phyloP scores from a whole-genome alignment of 805 yeast genomes.

The Hanseniaspora pseudoguilliermondii region DNA sequence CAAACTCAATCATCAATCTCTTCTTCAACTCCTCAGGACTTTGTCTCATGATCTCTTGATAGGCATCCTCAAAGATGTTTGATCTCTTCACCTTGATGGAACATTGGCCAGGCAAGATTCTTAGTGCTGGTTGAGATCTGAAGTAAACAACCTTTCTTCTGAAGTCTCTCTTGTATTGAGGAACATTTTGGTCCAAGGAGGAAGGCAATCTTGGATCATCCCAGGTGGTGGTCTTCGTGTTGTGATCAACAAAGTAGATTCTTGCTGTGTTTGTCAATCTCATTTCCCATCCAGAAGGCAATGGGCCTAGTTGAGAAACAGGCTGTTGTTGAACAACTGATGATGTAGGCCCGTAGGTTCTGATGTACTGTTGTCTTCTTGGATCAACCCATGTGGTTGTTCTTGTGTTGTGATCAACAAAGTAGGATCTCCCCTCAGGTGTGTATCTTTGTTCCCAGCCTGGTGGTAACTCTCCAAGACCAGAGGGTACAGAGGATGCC shows the following conservation, averaged over 20 bases:
- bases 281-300: slow-evolving; percentile 99
- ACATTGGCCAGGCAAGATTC: slow-evolving; percentile 97
- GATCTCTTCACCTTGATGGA: slow-evolving; percentile 95
- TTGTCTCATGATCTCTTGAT: slow-evolving; percentile 97
- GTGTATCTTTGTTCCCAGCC: slow-evolving; percentile 99
- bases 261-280: slow-evolving; percentile 96
- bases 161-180: slow-evolving; percentile 97
- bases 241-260: slow-evolving; percentile 96
- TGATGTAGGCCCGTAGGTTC: slow-evolving; percentile 70
- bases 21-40: slow-evolving; percentile 96
- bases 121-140: slow-evolving; percentile 94
- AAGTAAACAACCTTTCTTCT: slow-evolving; percentile 94
- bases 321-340: slow-evolving; percentile 96
- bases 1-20: slow-evolving; percentile 94
- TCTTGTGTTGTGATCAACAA: slow-evolving; percentile 97
- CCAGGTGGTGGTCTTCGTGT: slow-evolving; percentile 98
- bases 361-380: slow-evolving; percentile 93
- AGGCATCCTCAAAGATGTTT: slow-evolving; percentile 92
- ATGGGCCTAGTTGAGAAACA: slow-evolving; percentile 90
- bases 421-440: slow-evolving; percentile 95
- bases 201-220: slow-evolving; percentile 98
- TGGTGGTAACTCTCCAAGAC: slow-evolving; percentile 90
- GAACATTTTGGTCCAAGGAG: slow-evolving; percentile 93
- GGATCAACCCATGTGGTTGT: slow-evolving; percentile 99
- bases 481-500: slow-evolving; percentile 74